Conservation (phyloP, 805 yeast genomes). For the Candida methanosorbosa region DNA sequence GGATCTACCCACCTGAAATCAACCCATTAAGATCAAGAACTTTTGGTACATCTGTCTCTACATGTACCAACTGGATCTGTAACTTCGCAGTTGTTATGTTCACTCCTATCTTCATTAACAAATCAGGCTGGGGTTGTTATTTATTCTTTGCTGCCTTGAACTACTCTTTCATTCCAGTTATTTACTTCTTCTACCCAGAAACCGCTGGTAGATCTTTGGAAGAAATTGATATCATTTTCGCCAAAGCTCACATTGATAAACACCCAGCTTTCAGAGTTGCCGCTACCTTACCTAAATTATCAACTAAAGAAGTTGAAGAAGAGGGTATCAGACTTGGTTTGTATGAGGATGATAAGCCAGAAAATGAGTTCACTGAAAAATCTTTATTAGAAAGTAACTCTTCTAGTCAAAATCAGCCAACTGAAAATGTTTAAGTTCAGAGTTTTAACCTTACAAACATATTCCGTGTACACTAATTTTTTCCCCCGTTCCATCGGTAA, state of each 20-base stretch:
- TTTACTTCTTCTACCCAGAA: conserved; percentile 66
- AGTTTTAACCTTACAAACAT: too few species aligned
- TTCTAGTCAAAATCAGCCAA: too few species aligned
- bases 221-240: conserved; percentile 64
- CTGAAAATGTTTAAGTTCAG: too few species aligned
- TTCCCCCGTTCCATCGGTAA: too few species aligned
- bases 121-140: conserved; percentile 57
- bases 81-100: conserved; percentile 64
- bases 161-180: conserved; percentile 51
- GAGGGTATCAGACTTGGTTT: conserved; percentile 54
- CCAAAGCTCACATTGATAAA: conserved; percentile 49
- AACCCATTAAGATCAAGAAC: conserved; percentile 64
- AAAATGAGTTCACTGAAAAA: neutral
- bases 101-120: conserved; percentile 47
- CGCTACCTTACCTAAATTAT: conserved; percentile 47
- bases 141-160: conserved; percentile 61
- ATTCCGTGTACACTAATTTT: too few species aligned
- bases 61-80: conserved; percentile 63
- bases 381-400: neutral
- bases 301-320: conserved; percentile 48
- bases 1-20: conserved; percentile 64
- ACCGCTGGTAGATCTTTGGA: conserved; percentile 70
- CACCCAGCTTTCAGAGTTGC: conserved; percentile 59
- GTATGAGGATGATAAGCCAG: conserved; percentile 6
- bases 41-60: conserved; percentile 51